Base-by-base conservation (phyloP, 805 yeast genomes). In the Metschnikowia corniflorae region DNA sequence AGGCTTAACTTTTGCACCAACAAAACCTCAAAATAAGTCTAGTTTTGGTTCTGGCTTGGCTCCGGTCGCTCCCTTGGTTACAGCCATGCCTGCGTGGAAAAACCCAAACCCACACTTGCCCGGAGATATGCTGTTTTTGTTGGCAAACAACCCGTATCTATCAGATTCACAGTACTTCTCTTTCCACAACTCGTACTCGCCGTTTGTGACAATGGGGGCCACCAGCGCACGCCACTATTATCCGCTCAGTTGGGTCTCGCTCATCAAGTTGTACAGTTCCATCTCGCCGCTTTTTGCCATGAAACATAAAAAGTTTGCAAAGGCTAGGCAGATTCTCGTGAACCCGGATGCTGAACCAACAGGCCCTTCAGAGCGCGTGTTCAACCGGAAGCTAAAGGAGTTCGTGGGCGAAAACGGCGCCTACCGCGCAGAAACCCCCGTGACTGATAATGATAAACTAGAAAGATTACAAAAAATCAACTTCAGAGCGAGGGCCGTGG, bases 131-230 rank as follows among this genome's bases (percentile, higher is more conserved):
- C 22, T 21, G n/a, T 33, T 28, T 16, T 17, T 45, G 32, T 13
- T 43, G 4, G 50, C 49, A 13, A n/a, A 24, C 26, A 40, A 47
- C 33, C 56, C 53, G 5, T 39, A 28, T 12, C 39, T 44, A 12
- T 31, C 49, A 7, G 52, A 50, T 13, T 42, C 53, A 3, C 70
- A 65, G 29, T 47, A 51, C 1, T 62, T 66, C 35, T 62, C 60
- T 33, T 63, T 68, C 43, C 68, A 54, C 43, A 59, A 58, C 25
- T 55, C 57, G 8, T 67, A 42, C 37, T 25, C 27, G 29, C 49
- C 49, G n/a, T 40, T 44, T 17, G 16, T 43, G 12, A n/a, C 33
- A n/a, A 28, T 40, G 31, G 43, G 41, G n/a, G 10, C 20, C 4
- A 5, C 28, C 8, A 19, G 25, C 13, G 30, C 38, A 9, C 54